Percentiles rank a stretch among this genome's conserved stretches.
phyloP scores from a whole-genome alignment of 768 basidiomycete genomes.

The Suillus cothurnatus region DNA sequence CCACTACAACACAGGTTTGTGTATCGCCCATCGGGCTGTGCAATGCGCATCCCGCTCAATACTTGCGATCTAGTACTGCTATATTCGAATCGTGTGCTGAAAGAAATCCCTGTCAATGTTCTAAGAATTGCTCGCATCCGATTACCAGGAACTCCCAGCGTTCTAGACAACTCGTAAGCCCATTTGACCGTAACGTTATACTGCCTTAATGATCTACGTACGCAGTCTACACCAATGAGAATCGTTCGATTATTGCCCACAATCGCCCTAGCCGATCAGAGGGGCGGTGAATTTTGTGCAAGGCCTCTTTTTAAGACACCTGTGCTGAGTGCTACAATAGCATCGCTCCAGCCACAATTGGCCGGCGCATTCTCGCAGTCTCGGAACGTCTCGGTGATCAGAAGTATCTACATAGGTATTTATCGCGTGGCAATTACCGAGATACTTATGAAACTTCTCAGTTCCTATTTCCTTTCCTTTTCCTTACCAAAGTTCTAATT shows the following conservation, averaged over 20 bases:
- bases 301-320: neutral
- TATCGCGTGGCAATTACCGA: conserved; percentile 1
- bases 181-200: neutral
- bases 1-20: neutral
- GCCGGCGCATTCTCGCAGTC: neutral
- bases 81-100: neutral
- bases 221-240: neutral
- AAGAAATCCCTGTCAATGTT: neutral
- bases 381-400: conserved; percentile 3
- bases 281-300: neutral
- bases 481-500: conserved; percentile 10
- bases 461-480: conserved; percentile 5
- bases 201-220: conserved; percentile 1
- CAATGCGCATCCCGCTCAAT: neutral
- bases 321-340: conserved; percentile 1
- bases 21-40: neutral
- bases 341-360: conserved; percentile 4
- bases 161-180: neutral
- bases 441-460: conserved; percentile 7
- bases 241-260: neutral
- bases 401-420: neutral
- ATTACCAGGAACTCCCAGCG: neutral
- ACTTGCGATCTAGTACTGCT: neutral
- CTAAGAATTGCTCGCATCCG: neutral
- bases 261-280: neutral